These are phyloP conservation scores for Botrytis cinerea DNA, from an alignment of 2,329 filamentous ascomycete genomes.

Conservation along the genomic window DNA sequence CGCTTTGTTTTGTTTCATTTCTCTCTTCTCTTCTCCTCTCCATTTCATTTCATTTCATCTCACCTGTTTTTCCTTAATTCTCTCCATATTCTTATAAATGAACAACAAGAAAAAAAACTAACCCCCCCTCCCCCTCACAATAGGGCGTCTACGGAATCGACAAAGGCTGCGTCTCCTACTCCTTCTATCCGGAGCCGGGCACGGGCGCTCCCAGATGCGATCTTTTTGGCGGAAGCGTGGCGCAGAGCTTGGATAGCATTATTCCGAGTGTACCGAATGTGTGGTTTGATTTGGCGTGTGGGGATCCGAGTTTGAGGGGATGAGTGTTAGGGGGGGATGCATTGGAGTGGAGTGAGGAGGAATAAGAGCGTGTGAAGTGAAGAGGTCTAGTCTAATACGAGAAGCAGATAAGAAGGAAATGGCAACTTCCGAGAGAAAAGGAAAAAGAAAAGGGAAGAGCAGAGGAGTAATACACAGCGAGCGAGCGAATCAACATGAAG, in stretches of 20 bases:
- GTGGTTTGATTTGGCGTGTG: slow-evolving; percentile 38
- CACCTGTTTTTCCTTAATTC: too few relatives aligned
- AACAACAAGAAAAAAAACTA: not conserved
- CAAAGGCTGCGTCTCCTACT: slow-evolving; percentile 31
- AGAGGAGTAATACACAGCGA: too few relatives aligned
- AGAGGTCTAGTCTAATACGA: not conserved
- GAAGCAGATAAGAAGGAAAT: not conserved
- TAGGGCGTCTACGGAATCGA: slow-evolving; percentile 26
- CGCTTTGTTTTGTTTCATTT: rapidly evolving
- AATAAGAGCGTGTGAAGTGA: not conserved
- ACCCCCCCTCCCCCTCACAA: too few relatives aligned
- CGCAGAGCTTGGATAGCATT: slow-evolving; percentile 32
- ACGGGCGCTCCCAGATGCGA: slow-evolving; percentile 33
- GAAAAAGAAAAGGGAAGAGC: too few relatives aligned
- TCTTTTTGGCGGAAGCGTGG: slow-evolving; percentile 36
- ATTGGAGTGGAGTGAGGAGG: too few relatives aligned
- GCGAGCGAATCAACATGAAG: not conserved
- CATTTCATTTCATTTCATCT: not conserved
- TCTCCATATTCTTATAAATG: too few relatives aligned
- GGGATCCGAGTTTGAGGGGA: slow-evolving; percentile 25
- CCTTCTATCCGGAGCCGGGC: slow-evolving; percentile 31
- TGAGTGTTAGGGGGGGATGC: too few relatives aligned
- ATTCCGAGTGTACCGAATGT: slow-evolving; percentile 31
- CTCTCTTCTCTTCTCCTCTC: not conserved
- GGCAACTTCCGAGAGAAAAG: too few relatives aligned